Conservation (phyloP, 352 stramenopile genomes). For the Phytopythium sindhum region DNA sequence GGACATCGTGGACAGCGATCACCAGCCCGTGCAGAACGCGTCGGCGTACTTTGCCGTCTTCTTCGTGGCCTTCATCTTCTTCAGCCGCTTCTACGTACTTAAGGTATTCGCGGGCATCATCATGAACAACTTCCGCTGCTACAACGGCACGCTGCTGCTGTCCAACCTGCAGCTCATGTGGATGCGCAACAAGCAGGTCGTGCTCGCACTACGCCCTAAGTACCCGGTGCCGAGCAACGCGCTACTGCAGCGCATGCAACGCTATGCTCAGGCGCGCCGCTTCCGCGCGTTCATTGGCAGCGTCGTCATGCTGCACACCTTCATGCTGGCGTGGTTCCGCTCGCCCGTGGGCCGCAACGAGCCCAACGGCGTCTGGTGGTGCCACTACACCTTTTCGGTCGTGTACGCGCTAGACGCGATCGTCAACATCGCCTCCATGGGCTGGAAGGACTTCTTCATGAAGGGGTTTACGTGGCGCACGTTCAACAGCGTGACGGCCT, state of each 20-base stretch:
- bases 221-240: conserved; percentile 66
- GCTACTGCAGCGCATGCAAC: conserved; percentile 51
- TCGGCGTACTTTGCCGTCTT: conserved; percentile 81
- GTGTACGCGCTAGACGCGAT: conserved; percentile 74
- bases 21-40: conserved; percentile 66
- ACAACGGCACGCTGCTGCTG: conserved; percentile 77
- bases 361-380: conserved; percentile 53
- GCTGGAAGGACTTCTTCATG: conserved; percentile 81
- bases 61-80: conserved; percentile 80
- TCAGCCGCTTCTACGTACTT: conserved; percentile 73
- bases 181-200: conserved; percentile 60
- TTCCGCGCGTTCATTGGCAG: conserved; percentile 65
- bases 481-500: conserved; percentile 66
- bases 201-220: conserved; percentile 66
- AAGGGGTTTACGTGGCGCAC: conserved; percentile 82
- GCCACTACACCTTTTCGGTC: conserved; percentile 77
- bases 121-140: conserved; percentile 85
- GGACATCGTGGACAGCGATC: conserved; percentile 69
- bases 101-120: conserved; percentile 80
- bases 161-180: conserved; percentile 79
- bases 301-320: conserved; percentile 66
- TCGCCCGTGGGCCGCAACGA: conserved; percentile 43
- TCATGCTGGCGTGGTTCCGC: conserved; percentile 69
- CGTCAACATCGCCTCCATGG: conserved; percentile 66
- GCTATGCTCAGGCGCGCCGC: conserved; percentile 59